Percentiles rank a stretch among this genome's conserved stretches.
These are phyloP conservation scores for Coniosporium apollinis DNA, from an alignment of 495 filamentous ascomycete species.

Conservation along the genomic window DNA sequence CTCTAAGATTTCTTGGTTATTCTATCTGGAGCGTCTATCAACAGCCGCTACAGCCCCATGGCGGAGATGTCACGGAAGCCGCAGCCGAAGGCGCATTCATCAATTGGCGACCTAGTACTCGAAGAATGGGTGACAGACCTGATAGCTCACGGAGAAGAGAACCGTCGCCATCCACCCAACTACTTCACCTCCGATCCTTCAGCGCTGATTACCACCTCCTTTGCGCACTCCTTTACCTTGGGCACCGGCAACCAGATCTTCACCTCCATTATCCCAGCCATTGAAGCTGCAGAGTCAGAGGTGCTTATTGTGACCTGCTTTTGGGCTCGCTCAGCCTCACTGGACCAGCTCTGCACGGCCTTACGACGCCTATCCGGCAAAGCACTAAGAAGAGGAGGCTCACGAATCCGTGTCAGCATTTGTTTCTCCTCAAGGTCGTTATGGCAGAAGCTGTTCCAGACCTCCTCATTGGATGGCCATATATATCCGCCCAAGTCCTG, in stretches of 20 bases:
- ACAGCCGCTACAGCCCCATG: too few relatives aligned
- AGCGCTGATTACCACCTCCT: slow-evolving; percentile 29
- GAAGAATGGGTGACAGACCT: background rate
- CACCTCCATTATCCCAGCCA: slow-evolving; percentile 34
- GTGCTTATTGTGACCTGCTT: slow-evolving; percentile 63
- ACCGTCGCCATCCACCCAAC: slow-evolving; percentile 9
- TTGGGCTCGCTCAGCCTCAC: slow-evolving; percentile 45
- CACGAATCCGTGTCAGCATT: slow-evolving; percentile 34
- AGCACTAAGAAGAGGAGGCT: slow-evolving; percentile 11
- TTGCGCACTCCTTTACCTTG: slow-evolving; percentile 30
- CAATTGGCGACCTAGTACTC: too few relatives aligned
- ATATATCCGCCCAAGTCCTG: slow-evolving; percentile 39
- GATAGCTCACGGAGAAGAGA: background rate
- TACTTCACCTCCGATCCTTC: slow-evolving; percentile 13
- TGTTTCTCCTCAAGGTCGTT: slow-evolving; percentile 51
- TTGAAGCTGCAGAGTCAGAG: slow-evolving; percentile 38
- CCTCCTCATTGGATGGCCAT: slow-evolving; percentile 36
- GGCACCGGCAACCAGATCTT: slow-evolving; percentile 43
- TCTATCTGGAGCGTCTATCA: too few relatives aligned
- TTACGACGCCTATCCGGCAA: slow-evolving; percentile 34
- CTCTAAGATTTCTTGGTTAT: too few relatives aligned
- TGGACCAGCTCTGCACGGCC: slow-evolving; percentile 30
- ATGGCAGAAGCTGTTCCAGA: slow-evolving; percentile 53
- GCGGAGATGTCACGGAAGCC: too few relatives aligned
- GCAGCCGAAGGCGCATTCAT: too few relatives aligned